Evolutionary conservation across 495 filamentous ascomycete species (phyloP), one percentile per base, ranked within the genome.

Genomic region (Staphylotrichum tortipilum): DNA sequence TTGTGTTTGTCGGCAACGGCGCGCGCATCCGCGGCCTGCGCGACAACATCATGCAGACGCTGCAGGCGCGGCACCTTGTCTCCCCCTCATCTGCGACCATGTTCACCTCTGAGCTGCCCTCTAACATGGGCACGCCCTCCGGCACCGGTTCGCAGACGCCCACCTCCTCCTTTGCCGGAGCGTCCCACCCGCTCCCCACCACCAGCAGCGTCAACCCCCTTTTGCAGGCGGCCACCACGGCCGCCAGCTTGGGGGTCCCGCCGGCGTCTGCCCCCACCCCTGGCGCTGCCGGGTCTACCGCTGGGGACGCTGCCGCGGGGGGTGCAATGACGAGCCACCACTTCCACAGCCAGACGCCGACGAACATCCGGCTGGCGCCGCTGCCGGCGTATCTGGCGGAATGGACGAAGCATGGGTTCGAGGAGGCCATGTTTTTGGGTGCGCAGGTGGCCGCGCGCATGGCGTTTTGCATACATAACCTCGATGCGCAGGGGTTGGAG

Each of bases 21-120:
- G 82, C 85, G 37, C 86, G 80, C 58, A 77, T 96, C 40, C 79
- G 82, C 70, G 91, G 89, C 70, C 56, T 97, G 66, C 91, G 86
- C 58, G 89, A 95, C 44, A 85, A 92, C 42, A 76, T 98, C 33
- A 65, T 96, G 34, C 72, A 80, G 29, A 88, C 83, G 0, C 75
- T 97, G 18, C 79, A 79, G 26, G 78, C 81, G 51, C 91, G 88
- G 56, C 94, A 92, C 63, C 73, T 94, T 31, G 84, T 97, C 49
- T 91, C 89, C 4, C 92, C 92, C 0, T 90, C 86, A 35, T 82
- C 81, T 2, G 89, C 85, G 19, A 95, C 89, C 30, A 97, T 97
- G 59, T 98, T 98, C 75, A 94, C 88, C 30, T 94, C 87, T 38
- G 92, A 98, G 67, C 80, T 98, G 29, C 89, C 89, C 17, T 92